Evolutionary conservation across 306 rosid species (phyloP).

Genomic region (Fagus crenata): DNA sequence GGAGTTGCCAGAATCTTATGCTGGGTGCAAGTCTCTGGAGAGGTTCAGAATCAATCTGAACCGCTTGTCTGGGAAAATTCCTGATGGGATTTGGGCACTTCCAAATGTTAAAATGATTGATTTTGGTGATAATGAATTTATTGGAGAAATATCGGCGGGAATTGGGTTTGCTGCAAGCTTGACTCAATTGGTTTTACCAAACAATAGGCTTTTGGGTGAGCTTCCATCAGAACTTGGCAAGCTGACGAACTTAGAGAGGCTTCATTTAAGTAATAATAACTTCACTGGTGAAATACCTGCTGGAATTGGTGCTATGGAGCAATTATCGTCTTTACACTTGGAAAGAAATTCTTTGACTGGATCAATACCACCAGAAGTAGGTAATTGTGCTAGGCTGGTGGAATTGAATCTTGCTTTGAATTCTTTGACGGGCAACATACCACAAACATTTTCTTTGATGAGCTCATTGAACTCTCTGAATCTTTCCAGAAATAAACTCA

Average conservation of each 20-base stretch:
- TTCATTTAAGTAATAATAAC: conserved; percentile 60
- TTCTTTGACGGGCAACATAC: conserved; percentile 65
- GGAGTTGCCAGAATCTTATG: conserved; percentile 65
- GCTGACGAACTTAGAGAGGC: conserved; percentile 70
- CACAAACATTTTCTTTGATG: conserved; percentile 61
- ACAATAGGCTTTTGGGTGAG: conserved; percentile 73
- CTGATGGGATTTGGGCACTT: conserved; percentile 76
- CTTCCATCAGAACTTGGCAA: conserved; percentile 75
- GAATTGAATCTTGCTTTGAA: conserved; percentile 83
- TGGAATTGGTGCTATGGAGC: conserved; percentile 64
- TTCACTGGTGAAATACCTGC: conserved; percentile 72
- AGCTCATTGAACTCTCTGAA: conserved; percentile 78
- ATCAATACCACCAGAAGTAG: conserved; percentile 61
- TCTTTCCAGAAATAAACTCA: conserved; percentile 64
- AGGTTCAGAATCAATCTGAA: conserved; percentile 73
- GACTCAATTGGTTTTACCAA: conserved; percentile 57
- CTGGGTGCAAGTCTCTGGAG: conserved; percentile 62
- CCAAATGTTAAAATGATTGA: conserved; percentile 71
- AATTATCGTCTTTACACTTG: conserved; percentile 72
- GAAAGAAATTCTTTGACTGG: conserved; percentile 75
- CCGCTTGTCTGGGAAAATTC: conserved; percentile 62
- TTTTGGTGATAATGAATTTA: conserved; percentile 68
- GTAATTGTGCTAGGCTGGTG: conserved; percentile 64
- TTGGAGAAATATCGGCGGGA: conserved; percentile 55
- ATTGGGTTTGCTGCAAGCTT: conserved; percentile 65